These are phyloP conservation scores for Phytophthora foliorum DNA, from an alignment of 352 stramenopile species.

Conservation along the genomic window DNA sequence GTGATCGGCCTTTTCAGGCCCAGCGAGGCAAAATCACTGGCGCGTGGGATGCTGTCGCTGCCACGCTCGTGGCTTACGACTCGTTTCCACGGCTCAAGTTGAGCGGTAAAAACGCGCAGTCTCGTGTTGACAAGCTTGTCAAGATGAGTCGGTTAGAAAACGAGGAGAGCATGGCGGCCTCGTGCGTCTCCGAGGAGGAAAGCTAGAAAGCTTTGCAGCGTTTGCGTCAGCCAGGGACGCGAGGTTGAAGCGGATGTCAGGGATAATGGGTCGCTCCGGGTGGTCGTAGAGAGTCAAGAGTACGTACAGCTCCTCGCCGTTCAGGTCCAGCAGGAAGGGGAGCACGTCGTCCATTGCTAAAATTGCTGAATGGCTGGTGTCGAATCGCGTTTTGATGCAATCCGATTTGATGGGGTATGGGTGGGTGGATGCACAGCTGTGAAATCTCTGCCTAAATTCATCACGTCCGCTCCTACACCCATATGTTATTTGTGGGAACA, in stretches of 20 bases:
- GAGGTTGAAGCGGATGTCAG: conserved; percentile 5
- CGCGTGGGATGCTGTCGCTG: background rate
- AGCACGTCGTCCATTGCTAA: background rate
- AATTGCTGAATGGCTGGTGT: background rate
- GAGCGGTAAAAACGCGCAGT: conserved; percentile 2
- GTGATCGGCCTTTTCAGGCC: background rate
- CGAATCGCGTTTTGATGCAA: background rate
- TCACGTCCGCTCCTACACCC: background rate
- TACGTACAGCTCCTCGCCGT: too few species aligned
- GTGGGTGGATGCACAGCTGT: background rate
- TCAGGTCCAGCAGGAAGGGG: background rate
- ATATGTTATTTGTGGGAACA: background rate
- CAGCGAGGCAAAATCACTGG: background rate
- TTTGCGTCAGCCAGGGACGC: background rate
- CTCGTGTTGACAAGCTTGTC: conserved; percentile 9
- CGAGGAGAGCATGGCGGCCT: conserved; percentile 1
- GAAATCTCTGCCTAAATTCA: background rate
- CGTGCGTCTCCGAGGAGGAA: conserved; percentile 2
- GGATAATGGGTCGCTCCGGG: conserved; percentile 1
- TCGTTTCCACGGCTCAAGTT: conserved; percentile 1
- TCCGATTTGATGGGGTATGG: background rate
- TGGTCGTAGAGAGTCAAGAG: background rate
- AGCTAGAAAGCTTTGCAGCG: background rate
- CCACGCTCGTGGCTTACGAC: background rate
- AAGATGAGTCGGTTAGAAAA: conserved; percentile 11